phyloP scores from a whole-genome alignment of 1,284 basidiomycete genomes.

The Amylostereum areolatum region DNA sequence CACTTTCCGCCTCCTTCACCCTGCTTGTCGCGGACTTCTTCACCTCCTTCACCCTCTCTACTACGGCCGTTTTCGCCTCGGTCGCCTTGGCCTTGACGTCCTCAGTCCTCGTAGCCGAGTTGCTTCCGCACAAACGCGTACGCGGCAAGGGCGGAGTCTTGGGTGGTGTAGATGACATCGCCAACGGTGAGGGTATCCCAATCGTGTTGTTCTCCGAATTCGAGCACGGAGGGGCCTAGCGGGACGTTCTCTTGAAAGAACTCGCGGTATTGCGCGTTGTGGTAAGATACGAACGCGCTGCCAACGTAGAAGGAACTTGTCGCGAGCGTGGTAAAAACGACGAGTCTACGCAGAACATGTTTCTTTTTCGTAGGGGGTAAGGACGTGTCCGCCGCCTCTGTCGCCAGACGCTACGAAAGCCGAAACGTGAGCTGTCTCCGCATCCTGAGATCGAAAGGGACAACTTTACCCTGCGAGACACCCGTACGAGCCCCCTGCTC shows the following conservation, averaged over 20 bases:
- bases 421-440: conserved; percentile 5
- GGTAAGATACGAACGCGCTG: conserved; percentile 70
- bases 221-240: conserved; percentile 68
- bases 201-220: conserved; percentile 73
- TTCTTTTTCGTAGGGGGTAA: conserved; percentile 47
- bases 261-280: conserved; percentile 70
- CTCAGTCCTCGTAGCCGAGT: conserved; percentile 16
- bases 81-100: conserved; percentile 9
- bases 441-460: conserved; percentile 1
- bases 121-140: conserved; percentile 29
- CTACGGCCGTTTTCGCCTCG: conserved; percentile 11
- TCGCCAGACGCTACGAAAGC: conserved; percentile 46
- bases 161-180: conserved; percentile 52
- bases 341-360: conserved; percentile 42
- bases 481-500: conserved; percentile 39
- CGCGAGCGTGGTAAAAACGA: conserved; percentile 56
- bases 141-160: conserved; percentile 43
- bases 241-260: conserved; percentile 80
- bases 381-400: conserved; percentile 35
- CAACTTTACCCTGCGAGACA: conserved; percentile 47
- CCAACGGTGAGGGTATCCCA: conserved; percentile 70
- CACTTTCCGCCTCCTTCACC: conserved; percentile 30
- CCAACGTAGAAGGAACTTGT: conserved; percentile 78
- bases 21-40: conserved; percentile 30
- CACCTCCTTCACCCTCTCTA: conserved; percentile 29